Conservation (phyloP, 2,329 filamentous ascomycete species). For the Claviceps humidiphila region DNA sequence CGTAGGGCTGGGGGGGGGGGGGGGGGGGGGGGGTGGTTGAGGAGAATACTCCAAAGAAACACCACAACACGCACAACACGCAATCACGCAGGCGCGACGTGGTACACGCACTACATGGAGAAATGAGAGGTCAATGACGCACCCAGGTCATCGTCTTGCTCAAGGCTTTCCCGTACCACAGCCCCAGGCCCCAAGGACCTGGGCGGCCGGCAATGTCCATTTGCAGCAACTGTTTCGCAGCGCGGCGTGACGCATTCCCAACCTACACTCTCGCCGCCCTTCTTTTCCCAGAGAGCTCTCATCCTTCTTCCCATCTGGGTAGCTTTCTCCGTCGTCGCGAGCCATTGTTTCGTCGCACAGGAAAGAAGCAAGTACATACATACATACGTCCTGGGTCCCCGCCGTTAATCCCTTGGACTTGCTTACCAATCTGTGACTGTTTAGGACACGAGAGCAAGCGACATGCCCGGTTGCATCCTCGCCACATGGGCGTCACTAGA, state of each 20-base stretch:
- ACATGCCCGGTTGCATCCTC: neutral
- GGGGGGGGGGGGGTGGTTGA: too few species aligned
- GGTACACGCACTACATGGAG: neutral
- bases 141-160: neutral
- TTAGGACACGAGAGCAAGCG: neutral
- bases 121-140: constrained; percentile 1
- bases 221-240: neutral
- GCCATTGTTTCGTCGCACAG: too few species aligned
- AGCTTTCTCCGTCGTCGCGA: too few species aligned
- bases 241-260: neutral
- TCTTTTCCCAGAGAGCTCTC: too few species aligned
- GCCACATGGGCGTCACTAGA: neutral
- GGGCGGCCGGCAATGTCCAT: neutral
- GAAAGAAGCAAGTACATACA: too few species aligned
- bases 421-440: neutral
- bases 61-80: too few species aligned
- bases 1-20: constrained; percentile 2
- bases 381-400: too few species aligned
- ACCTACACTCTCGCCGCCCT: too few species aligned
- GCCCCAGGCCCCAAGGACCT: constrained; percentile 1
- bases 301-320: too few species aligned
- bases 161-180: neutral
- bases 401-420: too few species aligned
- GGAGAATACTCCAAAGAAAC: too few species aligned
- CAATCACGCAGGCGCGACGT: too few species aligned